A percentile compares a stretch with the other conserved stretches of the same genome.
These are phyloP conservation scores for Monosporozyma yasuniensis DNA, from an alignment of 805 yeast species.

Conservation along the genomic window DNA sequence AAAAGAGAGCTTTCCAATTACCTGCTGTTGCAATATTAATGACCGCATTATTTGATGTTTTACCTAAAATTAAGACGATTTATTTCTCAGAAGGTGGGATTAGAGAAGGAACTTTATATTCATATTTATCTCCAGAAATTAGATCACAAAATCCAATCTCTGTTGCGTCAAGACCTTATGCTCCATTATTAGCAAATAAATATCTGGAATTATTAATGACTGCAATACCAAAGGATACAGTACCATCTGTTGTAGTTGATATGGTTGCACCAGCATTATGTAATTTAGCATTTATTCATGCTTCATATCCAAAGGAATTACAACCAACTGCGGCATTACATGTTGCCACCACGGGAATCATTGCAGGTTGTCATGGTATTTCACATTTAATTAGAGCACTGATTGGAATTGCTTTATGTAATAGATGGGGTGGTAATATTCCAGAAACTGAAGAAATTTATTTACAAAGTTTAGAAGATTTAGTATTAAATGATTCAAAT, in stretches of 20 bases:
- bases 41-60: slow-evolving; percentile 51
- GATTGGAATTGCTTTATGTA: slow-evolving; percentile 65
- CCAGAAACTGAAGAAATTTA: slow-evolving; percentile 46
- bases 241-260: slow-evolving; percentile 48
- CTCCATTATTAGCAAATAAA: slow-evolving; percentile 52
- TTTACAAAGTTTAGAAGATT: slow-evolving; percentile 38
- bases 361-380: slow-evolving; percentile 68
- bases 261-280: slow-evolving; percentile 65
- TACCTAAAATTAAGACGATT: slow-evolving; percentile 52
- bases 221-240: slow-evolving; percentile 48
- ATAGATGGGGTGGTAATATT: slow-evolving; percentile 75
- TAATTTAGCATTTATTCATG: slow-evolving; percentile 66
- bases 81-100: slow-evolving; percentile 73
- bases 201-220: slow-evolving; percentile 46
- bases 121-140: slow-evolving; percentile 47
- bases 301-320: slow-evolving; percentile 66
- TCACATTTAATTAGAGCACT: slow-evolving; percentile 64
- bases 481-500: slow-evolving; percentile 40
- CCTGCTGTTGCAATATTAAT: slow-evolving; percentile 62
- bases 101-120: slow-evolving; percentile 64
- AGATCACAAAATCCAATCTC: slow-evolving; percentile 60
- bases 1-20: slow-evolving; percentile 53
- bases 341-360: slow-evolving; percentile 64
- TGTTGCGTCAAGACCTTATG: slow-evolving; percentile 63
- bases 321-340: slow-evolving; percentile 68